phyloP scores from a whole-genome alignment of 148 eudicot genomes.

The Chenopodium formosanum region DNA sequence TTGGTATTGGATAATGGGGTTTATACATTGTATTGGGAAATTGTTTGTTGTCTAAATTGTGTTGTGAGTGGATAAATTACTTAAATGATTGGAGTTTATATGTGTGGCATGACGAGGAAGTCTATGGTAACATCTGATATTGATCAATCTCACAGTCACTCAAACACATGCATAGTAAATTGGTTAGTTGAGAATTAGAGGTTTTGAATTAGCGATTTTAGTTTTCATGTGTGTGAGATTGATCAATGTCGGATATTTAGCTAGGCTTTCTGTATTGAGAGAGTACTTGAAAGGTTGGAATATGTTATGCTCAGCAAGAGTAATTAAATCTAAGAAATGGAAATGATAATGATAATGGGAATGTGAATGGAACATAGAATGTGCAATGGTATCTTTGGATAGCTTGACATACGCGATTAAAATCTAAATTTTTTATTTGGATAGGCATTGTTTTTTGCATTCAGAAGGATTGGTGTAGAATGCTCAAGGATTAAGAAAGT shows the following conservation, averaged over 20 bases:
- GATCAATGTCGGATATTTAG: not conserved
- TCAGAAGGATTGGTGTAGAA: not conserved
- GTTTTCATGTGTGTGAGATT: not conserved
- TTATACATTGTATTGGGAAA: not conserved
- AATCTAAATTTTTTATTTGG: not conserved
- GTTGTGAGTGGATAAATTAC: not conserved
- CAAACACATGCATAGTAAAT: no score
- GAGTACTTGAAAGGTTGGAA: not conserved
- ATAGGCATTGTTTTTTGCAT: not conserved
- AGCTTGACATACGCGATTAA: not conserved
- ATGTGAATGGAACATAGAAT: not conserved
- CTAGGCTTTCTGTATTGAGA: not conserved
- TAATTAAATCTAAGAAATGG: not conserved
- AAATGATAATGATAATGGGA: not conserved
- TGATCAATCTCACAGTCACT: not conserved
- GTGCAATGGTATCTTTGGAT: not conserved
- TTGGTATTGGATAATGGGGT: conserved; percentile 1
- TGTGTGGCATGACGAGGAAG: not conserved
- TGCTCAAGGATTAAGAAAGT: not conserved
- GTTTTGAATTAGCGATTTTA: not conserved
- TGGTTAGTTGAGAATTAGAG: no score
- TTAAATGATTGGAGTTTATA: not conserved
- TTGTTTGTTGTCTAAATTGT: not conserved
- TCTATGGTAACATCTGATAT: not conserved
- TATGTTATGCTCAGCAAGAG: not conserved